Conservation (phyloP, 1,284 basidiomycete species). For the Irpex sp. region DNA sequence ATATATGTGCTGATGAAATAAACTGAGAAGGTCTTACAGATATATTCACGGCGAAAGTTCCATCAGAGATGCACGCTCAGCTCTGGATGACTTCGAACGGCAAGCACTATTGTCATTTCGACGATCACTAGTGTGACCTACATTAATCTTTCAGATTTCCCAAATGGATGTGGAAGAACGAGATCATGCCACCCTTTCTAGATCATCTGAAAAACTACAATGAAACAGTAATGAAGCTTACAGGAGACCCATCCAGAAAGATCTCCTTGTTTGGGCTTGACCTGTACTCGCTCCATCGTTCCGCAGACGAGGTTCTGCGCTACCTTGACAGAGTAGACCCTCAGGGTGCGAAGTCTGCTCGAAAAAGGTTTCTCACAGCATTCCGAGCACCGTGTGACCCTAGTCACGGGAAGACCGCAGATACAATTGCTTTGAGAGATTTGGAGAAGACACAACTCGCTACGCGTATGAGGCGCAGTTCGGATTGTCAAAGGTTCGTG, state of each 20-base stretch:
- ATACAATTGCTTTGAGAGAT: conserved; percentile 28
- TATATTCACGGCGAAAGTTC: conserved; percentile 20
- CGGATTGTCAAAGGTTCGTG: conserved; percentile 21
- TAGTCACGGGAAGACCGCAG: conserved; percentile 7
- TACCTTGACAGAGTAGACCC: conserved; percentile 26
- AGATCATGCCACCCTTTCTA: conserved; percentile 25
- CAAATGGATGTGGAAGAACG: conserved; percentile 32
- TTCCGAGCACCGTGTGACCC: too few relatives aligned
- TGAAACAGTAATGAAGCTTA: conserved; percentile 15
- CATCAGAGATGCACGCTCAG: conserved; percentile 13
- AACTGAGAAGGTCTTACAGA: conserved; percentile 6
- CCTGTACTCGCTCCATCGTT: conserved; percentile 25
- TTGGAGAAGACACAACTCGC: conserved; percentile 24
- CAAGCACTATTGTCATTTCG: conserved; percentile 1
- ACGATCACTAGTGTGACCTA: not conserved
- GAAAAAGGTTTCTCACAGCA: conserved; percentile 18
- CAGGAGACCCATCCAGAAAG: conserved; percentile 16
- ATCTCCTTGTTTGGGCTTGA: conserved; percentile 28
- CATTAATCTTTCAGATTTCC: conserved; percentile 20
- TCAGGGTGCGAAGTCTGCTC: conserved; percentile 22
- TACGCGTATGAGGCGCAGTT: conserved; percentile 26
- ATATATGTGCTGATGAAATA: not conserved
- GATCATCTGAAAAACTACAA: conserved; percentile 22
- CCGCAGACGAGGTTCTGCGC: conserved; percentile 22
- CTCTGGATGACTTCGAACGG: conserved; percentile 23